These are phyloP conservation scores for Pichia paraexigua DNA, from an alignment of 805 yeast genomes.

Conservation along the genomic window DNA sequence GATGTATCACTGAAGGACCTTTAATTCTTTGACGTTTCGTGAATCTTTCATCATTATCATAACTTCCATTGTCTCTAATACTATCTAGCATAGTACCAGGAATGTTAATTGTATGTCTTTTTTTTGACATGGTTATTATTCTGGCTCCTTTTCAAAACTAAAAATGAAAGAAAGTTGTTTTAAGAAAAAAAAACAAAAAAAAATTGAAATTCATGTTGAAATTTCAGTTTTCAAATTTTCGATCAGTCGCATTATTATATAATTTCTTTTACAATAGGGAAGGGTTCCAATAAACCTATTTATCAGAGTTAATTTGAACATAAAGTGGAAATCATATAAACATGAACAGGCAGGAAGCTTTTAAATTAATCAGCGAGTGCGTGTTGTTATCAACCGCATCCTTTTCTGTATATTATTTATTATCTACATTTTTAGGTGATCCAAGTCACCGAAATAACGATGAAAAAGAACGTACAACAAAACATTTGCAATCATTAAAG, in stretches of 20 bases:
- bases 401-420: slow-evolving; percentile 43
- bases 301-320: too few species aligned
- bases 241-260: neutral
- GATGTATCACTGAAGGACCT: slow-evolving; percentile 11
- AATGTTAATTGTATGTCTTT: slow-evolving; percentile 30
- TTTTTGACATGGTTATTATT: slow-evolving; percentile 12
- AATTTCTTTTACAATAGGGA: neutral
- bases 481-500: slow-evolving; percentile 50
- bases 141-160: neutral
- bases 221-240: neutral
- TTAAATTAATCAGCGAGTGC: slow-evolving; percentile 63
- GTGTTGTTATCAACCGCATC: slow-evolving; percentile 54
- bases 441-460: slow-evolving; percentile 42
- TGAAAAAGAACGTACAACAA: slow-evolving; percentile 51
- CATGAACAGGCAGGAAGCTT: slow-evolving; percentile 65
- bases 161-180: neutral
- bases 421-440: slow-evolving; percentile 23
- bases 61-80: slow-evolving; percentile 30
- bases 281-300: neutral
- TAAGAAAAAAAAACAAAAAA: neutral
- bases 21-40: slow-evolving; percentile 20
- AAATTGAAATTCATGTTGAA: neutral
- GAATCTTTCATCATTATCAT: slow-evolving; percentile 28
- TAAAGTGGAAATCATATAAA: neutral
- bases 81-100: slow-evolving; percentile 38